Base-by-base conservation (phyloP, 164 flowering plant species). In the Nymphaea colorata region DNA sequence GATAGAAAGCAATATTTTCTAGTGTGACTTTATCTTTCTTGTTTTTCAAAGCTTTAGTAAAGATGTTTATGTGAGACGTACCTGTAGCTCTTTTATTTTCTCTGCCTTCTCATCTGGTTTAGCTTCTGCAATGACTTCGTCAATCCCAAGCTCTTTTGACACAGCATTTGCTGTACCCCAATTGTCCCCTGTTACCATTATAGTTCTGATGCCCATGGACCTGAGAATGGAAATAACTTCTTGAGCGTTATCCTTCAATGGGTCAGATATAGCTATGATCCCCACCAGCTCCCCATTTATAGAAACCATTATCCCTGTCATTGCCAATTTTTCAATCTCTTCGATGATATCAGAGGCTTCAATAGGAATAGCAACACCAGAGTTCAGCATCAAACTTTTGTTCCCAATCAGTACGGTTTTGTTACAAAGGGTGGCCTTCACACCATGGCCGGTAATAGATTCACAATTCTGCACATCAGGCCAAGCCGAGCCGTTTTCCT, bases 171-270 rank as follows among this genome's bases (percentile, higher is more conserved):
- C 98, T 14, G 98, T 93, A 25, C 96, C 97, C 87, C 86, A 79
- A 59, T 93, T 93, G 66, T 93, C 97, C 70, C 98, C 98, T 2
- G 98, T 93, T 66, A 89, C 94, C 86, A 93, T 73, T 69, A 91
- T 82, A 79, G 86, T 82, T 70, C 44, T 77, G 6, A 93, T 71
- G 11, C 85, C 82, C 96, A 90, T 87, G 10, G 91, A 87, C 73
- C 85, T 83, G 71, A 93, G 92, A 66, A 87, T 79, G 42, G 94
- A 86, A 43, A 90, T 82, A 62, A 76, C 97, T 43, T 87, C 88
- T 43, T 57, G 76, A 12, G 96, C 92, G 55, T 82, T 82, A 2
- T 92, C 91, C 76, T 93, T 93, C 71, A 93, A 64, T 12, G 98
- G 93, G 77, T 91, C 98, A 36, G 96, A 87, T 74, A 93, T 79